phyloP scores from a whole-genome alignment of 208 protist genomes.

The Leishmania tropica region DNA sequence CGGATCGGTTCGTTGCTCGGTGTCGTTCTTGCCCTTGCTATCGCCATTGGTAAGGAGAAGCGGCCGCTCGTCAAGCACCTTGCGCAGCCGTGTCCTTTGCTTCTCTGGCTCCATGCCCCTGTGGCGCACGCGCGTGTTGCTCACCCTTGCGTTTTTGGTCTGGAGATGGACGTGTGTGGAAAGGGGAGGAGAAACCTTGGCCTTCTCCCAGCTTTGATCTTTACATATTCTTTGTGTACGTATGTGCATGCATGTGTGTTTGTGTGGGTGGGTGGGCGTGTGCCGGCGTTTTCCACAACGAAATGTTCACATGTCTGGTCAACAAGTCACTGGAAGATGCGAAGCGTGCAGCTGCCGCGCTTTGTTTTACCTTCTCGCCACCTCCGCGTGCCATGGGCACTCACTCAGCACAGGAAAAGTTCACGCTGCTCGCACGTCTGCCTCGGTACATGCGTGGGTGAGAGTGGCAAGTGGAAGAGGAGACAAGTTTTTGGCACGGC shows the following conservation, averaged over 20 bases:
- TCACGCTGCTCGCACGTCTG: not conserved
- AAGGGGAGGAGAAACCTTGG: not conserved
- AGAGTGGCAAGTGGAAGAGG: not conserved
- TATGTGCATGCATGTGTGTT: not conserved
- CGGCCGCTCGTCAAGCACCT: not conserved
- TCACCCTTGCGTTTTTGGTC: not conserved
- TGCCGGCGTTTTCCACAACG: not conserved
- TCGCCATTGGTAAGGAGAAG: not conserved
- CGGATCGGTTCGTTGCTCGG: not conserved
- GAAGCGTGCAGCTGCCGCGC: not conserved
- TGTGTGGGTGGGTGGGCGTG: not conserved
- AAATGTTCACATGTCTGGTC: too few species aligned
- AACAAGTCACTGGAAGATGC: not conserved
- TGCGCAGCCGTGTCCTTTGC: not conserved
- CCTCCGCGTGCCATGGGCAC: not conserved
- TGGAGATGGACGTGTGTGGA: not conserved
- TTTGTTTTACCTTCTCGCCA: not conserved
- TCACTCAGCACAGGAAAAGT: not conserved
- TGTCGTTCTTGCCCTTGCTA: not conserved
- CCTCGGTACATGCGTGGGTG: not conserved
- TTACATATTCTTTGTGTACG: not conserved
- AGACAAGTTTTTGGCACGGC: not conserved
- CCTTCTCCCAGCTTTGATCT: not conserved
- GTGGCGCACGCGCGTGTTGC: not conserved
- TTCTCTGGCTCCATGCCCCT: not conserved